Evolutionary conservation across 2,329 filamentous ascomycete genomes (phyloP), one percentile per base, ranked within the genome.

Genomic region (Aspergillus sojae): DNA sequence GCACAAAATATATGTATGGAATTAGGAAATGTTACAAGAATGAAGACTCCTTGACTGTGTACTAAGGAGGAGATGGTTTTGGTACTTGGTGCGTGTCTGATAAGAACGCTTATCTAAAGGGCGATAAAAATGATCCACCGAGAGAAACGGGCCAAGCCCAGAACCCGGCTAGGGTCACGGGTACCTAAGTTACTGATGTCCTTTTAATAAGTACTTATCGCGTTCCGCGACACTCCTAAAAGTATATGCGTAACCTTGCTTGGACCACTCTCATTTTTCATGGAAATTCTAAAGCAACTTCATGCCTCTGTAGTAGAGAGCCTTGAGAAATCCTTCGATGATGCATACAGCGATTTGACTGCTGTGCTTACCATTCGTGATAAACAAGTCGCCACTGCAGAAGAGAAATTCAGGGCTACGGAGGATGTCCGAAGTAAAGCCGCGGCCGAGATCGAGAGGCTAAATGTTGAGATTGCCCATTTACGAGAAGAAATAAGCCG

Each of bases 241-340:
- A 12, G 5, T 3, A 26, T 46, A 41, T 26, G 19, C n/a, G 23
- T 12, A 23, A 45, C 53, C 3, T n/a, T 41, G 32, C 48, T 28
- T 70, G 34, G 30, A 21, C 45, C 21, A 23, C 48, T 53, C 19
- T 14, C 50, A 39, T 58, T 19, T 53, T 55, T 58, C n/a, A 75
- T 78, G 77, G 77, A 78, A 32, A 58, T 70, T 32, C 55, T 78
- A 28, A 72, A 71, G 56, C 67, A 70, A 16, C 70, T 78, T 36
- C 75, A 76, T 52, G 58, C 59, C 45, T 74, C 74, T 55, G 62
- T 78, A 54, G 58, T 70, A 30, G 67, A 74, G 36, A 59, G 65
- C 26, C 72, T 73, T 56, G 71, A 76, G 32, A 60, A 61, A 10
- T 68, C 68, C 5, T 75, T 79, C 52, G 64, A 72, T 34, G 63